These are phyloP conservation scores for Diaporthe australafricana DNA, from an alignment of 2,329 filamentous ascomycete species.

Conservation along the genomic window DNA sequence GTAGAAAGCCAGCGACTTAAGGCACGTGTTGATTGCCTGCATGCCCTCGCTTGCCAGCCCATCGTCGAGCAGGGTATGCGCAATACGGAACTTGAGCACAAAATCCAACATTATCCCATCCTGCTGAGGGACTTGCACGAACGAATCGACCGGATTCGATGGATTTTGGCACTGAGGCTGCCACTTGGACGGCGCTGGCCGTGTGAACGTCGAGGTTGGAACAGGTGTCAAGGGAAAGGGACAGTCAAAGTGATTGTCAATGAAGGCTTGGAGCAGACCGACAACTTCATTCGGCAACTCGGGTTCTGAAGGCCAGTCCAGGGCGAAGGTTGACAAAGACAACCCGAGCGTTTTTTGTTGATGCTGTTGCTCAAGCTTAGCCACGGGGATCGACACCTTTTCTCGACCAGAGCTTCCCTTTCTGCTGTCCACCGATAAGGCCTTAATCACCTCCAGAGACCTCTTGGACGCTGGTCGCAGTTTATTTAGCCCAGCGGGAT, in stretches of 20 bases:
- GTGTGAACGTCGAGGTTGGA: not conserved
- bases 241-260: conserved; percentile 26
- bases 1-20: conserved; percentile 12
- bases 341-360: not conserved
- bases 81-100: conserved; percentile 30
- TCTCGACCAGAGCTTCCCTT: conserved; percentile 6
- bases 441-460: conserved; percentile 33
- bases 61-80: conserved; percentile 27
- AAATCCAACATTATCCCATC: conserved; percentile 30
- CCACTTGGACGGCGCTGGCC: not conserved
- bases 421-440: conserved; percentile 22
- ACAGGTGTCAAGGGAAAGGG: not conserved
- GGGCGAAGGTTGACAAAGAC: not conserved
- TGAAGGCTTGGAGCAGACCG: conserved; percentile 16
- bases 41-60: conserved; percentile 2
- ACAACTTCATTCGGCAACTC: conserved; percentile 7
- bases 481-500: conserved; percentile 18
- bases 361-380: conserved; percentile 5
- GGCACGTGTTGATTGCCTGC: not conserved
- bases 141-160: not conserved
- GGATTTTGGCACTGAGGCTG: not conserved
- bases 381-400: conserved; percentile 20
- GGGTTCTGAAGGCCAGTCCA: not conserved
- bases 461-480: conserved; percentile 12
- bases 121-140: not conserved